Percentiles rank a stretch among this genome's conserved stretches.
Conservation (phyloP, 2,329 filamentous ascomycete species). For the Tolypocladium ophioglossoides region DNA sequence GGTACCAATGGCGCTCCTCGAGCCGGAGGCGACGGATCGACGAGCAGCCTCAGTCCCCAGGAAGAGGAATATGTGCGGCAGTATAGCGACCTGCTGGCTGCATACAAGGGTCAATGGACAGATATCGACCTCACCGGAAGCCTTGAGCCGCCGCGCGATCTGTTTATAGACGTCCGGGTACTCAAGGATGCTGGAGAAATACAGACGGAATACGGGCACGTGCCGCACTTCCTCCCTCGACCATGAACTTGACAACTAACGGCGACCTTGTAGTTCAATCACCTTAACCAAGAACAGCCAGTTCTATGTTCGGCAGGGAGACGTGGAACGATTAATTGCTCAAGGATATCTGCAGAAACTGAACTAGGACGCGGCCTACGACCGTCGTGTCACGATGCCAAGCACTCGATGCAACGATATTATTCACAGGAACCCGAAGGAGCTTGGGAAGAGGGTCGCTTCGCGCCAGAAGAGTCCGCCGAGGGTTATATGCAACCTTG, state of each 20-base stretch:
- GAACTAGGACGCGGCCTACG: slow-evolving; percentile 22
- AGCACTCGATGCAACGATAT: neutral
- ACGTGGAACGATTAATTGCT: slow-evolving; percentile 87
- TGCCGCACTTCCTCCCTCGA: slow-evolving; percentile 7
- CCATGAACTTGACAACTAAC: slow-evolving; percentile 7
- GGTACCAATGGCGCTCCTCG: slow-evolving; percentile 18
- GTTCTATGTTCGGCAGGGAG: slow-evolving; percentile 90
- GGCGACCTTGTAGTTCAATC: slow-evolving; percentile 55
- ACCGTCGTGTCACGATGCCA: neutral
- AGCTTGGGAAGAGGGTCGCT: neutral
- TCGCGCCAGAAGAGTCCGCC: neutral
- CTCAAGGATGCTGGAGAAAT: slow-evolving; percentile 97
- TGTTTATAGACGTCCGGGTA: slow-evolving; percentile 95
- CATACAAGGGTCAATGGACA: slow-evolving; percentile 97
- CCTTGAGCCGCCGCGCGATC: slow-evolving; percentile 83
- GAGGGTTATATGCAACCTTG: neutral
- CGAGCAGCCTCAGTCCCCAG: slow-evolving; percentile 81
- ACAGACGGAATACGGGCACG: slow-evolving; percentile 95
- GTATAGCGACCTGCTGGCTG: slow-evolving; percentile 85
- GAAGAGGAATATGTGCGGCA: slow-evolving; percentile 93
- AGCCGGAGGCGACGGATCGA: slow-evolving; percentile 36
- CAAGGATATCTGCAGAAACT: slow-evolving; percentile 93
- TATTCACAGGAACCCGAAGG: neutral
- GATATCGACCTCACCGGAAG: slow-evolving; percentile 93
- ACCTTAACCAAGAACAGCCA: slow-evolving; percentile 97